Percentiles rank a stretch among this genome's conserved stretches.
These are phyloP conservation scores for Phascolomyces articulosus DNA, from an alignment of 371 early-diverging fungal species.

Conservation along the genomic window DNA sequence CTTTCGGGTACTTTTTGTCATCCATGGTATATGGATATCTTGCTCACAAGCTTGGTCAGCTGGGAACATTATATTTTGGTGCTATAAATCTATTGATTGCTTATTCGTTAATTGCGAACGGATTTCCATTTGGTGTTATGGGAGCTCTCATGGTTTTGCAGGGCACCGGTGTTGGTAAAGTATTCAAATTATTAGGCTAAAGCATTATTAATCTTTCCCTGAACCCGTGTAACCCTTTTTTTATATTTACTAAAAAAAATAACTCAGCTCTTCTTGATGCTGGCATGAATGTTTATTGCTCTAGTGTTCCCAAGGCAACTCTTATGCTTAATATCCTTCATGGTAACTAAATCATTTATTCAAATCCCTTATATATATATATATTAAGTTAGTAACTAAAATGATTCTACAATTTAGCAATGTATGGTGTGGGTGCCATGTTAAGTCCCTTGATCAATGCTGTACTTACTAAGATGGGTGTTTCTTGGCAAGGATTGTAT, in stretches of 20 bases:
- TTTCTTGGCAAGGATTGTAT: constrained; percentile 29
- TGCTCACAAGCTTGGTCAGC: constrained; percentile 28
- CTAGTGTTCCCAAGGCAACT: constrained; percentile 31
- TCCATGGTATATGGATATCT: constrained; percentile 31
- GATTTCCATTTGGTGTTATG: constrained; percentile 25
- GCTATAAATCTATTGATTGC: constrained; percentile 9
- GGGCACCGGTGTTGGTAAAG: constrained; percentile 24
- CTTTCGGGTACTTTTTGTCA: constrained; percentile 30
- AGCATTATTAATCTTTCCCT: neutral
- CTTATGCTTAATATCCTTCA: constrained; percentile 35
- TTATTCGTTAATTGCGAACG: constrained; percentile 21
- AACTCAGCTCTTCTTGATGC: constrained; percentile 27
- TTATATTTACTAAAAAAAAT: neutral
- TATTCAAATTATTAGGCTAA: neutral
- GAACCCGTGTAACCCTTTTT: neutral
- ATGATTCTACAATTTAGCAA: too few species aligned
- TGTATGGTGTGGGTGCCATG: constrained; percentile 36
- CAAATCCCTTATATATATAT: too few species aligned
- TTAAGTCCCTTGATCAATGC: constrained; percentile 24
- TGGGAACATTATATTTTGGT: constrained; percentile 23
- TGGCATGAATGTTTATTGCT: constrained; percentile 32
- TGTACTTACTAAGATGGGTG: constrained; percentile 15
- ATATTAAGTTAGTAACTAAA: too few species aligned
- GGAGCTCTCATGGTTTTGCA: constrained; percentile 26
- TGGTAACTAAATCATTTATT: constrained; percentile 25